phyloP scores from a whole-genome alignment of 257 asterid genomes.

The Solanum clarkiae region DNA sequence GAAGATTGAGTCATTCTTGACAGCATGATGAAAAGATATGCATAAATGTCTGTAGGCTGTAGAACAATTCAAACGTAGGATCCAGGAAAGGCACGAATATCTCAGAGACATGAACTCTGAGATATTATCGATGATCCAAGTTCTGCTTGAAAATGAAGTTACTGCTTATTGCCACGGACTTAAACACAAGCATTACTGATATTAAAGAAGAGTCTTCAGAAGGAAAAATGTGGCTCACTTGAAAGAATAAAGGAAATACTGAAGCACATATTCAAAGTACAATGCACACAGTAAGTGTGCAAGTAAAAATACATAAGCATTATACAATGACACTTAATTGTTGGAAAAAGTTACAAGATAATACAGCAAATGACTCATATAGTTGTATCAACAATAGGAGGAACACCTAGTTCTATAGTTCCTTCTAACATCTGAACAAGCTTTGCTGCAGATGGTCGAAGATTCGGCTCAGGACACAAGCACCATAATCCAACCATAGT shows the following conservation, averaged over 20 bases:
- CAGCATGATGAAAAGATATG: background rate
- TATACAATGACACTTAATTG: background rate
- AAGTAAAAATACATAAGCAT: background rate
- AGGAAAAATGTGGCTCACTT: background rate
- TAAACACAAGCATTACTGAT: background rate
- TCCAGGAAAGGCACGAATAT: no score
- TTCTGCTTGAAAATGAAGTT: background rate
- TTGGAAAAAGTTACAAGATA: background rate
- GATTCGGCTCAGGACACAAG: background rate
- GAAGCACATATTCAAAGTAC: background rate
- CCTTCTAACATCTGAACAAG: slow-evolving; percentile 2
- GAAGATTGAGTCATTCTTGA: background rate
- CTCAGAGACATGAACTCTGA: no score
- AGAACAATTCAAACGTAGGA: no score
- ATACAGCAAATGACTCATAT: background rate
- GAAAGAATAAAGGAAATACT: background rate
- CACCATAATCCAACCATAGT: background rate
- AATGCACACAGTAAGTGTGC: background rate
- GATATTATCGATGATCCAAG: background rate
- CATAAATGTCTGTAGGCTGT: no score
- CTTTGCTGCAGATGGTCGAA: background rate
- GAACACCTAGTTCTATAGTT: background rate
- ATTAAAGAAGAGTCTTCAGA: background rate
- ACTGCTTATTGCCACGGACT: background rate
- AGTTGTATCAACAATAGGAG: background rate